These are phyloP conservation scores for Phylloboletellus chloephorus DNA, from an alignment of 1,284 basidiomycete genomes.

Conservation along the genomic window DNA sequence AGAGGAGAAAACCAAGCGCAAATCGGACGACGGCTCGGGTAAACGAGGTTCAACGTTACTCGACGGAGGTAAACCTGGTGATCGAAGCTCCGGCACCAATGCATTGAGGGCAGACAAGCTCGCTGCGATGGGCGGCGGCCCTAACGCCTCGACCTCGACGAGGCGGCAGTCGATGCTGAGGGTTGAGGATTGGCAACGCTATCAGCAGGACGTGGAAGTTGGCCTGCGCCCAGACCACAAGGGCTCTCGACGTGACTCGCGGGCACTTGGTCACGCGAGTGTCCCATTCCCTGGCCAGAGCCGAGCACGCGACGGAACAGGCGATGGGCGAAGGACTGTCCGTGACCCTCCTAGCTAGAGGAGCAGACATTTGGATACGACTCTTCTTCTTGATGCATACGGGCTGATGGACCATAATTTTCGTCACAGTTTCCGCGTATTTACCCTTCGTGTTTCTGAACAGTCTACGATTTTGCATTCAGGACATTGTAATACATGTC, in stretches of 20 bases:
- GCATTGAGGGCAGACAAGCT: constrained; percentile 58
- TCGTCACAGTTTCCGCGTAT: no score
- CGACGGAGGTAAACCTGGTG: constrained; percentile 28
- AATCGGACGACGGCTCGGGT: constrained; percentile 38
- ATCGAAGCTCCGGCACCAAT: constrained; percentile 44
- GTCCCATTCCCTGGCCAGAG: constrained; percentile 46
- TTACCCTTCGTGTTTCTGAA: no score
- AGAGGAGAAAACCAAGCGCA: constrained; percentile 41
- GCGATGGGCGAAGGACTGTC: constrained; percentile 27
- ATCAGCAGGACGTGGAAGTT: constrained; percentile 51
- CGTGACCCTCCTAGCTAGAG: constrained; percentile 32
- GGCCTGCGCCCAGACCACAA: constrained; percentile 28
- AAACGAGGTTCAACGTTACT: constrained; percentile 28
- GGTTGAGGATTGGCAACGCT: constrained; percentile 77
- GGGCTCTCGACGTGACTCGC: constrained; percentile 35
- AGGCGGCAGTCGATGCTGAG: constrained; percentile 67
- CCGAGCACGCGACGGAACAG: constrained; percentile 21
- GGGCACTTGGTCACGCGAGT: constrained; percentile 27
- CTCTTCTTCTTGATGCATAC: constrained; percentile 16
- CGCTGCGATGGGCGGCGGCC: constrained; percentile 37
- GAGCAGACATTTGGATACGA: constrained; percentile 1
- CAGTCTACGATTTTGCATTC: constrained; percentile 3
- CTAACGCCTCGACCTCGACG: constrained; percentile 37
- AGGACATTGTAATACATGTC: constrained; percentile 21
- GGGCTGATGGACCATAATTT: constrained; percentile 22